Evolutionary conservation across 495 filamentous ascomycete species (phyloP), one percentile per base, ranked within the genome.

Genomic region (Trichoderma asperelloides): DNA sequence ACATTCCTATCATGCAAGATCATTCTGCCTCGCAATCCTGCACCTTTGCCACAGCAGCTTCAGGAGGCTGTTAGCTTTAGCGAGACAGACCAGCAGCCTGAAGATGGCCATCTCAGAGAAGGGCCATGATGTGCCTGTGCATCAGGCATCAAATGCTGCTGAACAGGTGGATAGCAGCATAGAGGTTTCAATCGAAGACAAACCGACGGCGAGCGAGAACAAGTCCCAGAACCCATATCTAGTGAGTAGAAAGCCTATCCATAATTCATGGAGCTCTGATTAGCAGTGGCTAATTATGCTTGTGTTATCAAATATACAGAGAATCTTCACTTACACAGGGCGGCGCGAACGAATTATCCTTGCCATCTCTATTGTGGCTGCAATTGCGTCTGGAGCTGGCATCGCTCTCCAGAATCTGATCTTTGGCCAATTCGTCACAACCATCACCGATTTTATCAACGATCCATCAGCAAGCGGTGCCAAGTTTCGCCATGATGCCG

Each of bases 401-500:
- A 84, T 86, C 55, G 84, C 84, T 11, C 71, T 86, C n/a, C 81
- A 86, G 43, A 82, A 80, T 15, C 82, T 87, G 43, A 69, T 87
- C 9, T 87, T 87, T 70, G 84, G 84, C 65, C 73, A 84, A 69
- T 75, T 87, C 5, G 78, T 87, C 64, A 80, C 86, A 69, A 75
- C 80, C 65, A 79, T 87, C 67, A 86, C 69, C 70, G 1, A 75
- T 75, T 11, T 78, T 79, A 7, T 40, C 16, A 39, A 28, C 9
- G 51, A 30, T 9, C 16, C 39, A 12, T 55, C 65, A 0, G 40
- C 49, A 23, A 21, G 47, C 15, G 49, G 16, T 23, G 49, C 23
- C 1, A 39, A 40, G 18, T 55, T 66, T 30, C 65, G 65, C 51
- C n/a, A 62, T 43, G 65, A 62, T 40, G 49, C 37, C 18, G 65